Conservation (phyloP, 768 basidiomycete species). For the Lentinula sp. region DNA sequence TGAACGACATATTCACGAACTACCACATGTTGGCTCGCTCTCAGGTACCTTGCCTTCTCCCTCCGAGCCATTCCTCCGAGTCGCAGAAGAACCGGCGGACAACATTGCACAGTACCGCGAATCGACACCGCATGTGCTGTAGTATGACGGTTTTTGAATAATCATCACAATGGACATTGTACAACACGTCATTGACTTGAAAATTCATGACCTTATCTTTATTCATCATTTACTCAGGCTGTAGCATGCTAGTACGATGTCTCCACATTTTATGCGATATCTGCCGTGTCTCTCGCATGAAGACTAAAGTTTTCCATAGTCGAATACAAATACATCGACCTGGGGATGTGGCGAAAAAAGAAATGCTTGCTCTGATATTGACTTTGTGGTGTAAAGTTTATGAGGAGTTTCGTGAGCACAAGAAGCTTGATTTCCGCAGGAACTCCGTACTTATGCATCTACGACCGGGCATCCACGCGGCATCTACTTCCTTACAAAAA, state of each 20-base stretch:
- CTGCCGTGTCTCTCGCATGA: too few relatives aligned
- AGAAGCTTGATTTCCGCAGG: not conserved
- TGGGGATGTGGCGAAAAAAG: too few relatives aligned
- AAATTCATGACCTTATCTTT: not conserved
- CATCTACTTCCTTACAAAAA: not conserved
- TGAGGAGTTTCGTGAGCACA: too few relatives aligned
- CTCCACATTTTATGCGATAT: too few relatives aligned
- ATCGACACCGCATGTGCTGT: not conserved
- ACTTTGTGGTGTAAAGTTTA: not conserved
- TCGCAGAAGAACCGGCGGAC: not conserved
- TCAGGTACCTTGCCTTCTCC: not conserved
- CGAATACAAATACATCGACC: too few relatives aligned
- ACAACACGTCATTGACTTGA: too few relatives aligned
- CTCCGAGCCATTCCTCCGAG: not conserved
- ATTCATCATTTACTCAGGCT: not conserved
- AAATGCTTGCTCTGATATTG: not conserved
- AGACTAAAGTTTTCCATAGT: too few relatives aligned
- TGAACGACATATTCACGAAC: not conserved
- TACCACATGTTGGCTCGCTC: not conserved
- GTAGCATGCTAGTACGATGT: not conserved
- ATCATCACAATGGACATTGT: not conserved
- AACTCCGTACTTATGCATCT: not conserved
- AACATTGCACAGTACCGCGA: not conserved
- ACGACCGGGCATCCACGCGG: not conserved
- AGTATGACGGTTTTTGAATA: not conserved